Base-by-base conservation (phyloP, 192 early-diverging fungal species). In the Glomus cerebriforme region DNA sequence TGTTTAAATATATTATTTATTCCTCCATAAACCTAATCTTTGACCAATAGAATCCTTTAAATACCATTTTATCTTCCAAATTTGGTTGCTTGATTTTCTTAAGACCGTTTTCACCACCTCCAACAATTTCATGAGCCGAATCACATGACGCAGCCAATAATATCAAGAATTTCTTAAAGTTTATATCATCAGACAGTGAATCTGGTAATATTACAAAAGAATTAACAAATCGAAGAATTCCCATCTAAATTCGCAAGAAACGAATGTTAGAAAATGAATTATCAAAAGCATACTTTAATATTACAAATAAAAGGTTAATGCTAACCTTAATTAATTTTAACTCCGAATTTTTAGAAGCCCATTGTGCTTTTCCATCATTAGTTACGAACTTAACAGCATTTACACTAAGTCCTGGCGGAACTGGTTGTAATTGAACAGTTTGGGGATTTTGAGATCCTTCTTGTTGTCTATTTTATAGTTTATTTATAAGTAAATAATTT, bases 101-200 rank as follows among this genome's bases (percentile, higher is more conserved):
- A 34, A 95, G 34, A 17, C 92, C 93, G 79, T 96, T 94, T 73
- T 98, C 95, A 37, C 93, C 92, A 8, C 91, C 89, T 17, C 86
- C 83, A 0, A 91, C 84, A 3, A 90, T 83, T 59, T 94, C 89
- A 79, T 93, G 88, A 77, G 92, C 91, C 0, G 92, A 73, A 85
- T 97, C 96, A 66, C 88, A 87, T 0, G 89, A 81, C 17, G 88
- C 92, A 3, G 83, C 84, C 15, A 94, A 79, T 24, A 90, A 87
- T 6, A 94, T 79, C 2, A 84, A 72, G 64, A 91, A 93, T 49
- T 92, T 86, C 58, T 91, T 91, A 47, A 84, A 79, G 73, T 88
- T 86, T 47, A 90, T 54, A 26, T 43, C 27, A 22, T 73, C 34
- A 0, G 85, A 71, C 12, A 85, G 67, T 37, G 83, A 82, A 15